phyloP scores from a whole-genome alignment of 257 asterid species.

The Lycium ferocissimum region DNA sequence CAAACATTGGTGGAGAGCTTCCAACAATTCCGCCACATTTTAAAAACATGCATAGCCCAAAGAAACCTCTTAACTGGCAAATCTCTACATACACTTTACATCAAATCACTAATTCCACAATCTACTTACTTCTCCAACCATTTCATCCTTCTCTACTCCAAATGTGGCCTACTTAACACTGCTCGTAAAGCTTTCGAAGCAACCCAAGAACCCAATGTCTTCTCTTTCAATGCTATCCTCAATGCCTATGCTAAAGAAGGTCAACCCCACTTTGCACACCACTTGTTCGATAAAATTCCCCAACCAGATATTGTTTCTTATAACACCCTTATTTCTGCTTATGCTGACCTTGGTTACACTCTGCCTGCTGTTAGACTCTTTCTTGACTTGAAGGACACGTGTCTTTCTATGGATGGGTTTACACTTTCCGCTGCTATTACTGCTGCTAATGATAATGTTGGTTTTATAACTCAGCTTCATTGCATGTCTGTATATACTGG shows the following conservation, averaged over 20 bases:
- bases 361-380: conserved; percentile 53
- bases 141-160: conserved; percentile 81
- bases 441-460: conserved; percentile 49
- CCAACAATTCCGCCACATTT: conserved; percentile 48
- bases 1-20: conserved; percentile 42
- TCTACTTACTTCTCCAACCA: conserved; percentile 76
- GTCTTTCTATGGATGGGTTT: conserved; percentile 62
- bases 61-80: conserved; percentile 64
- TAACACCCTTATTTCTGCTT: conserved; percentile 80
- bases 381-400: conserved; percentile 42
- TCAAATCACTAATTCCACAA: conserved; percentile 58
- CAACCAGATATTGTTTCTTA: conserved; percentile 78
- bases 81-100: conserved; percentile 60
- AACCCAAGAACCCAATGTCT: conserved; percentile 61
- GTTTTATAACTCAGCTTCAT: conserved; percentile 61
- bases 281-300: conserved; percentile 73
- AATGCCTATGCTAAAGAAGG: conserved; percentile 66
- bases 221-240: conserved; percentile 70
- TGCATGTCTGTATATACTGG: conserved; percentile 59
- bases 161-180: conserved; percentile 58
- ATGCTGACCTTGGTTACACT: conserved; percentile 59
- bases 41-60: conserved; percentile 63
- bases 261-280: conserved; percentile 55
- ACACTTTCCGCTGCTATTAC: conserved; percentile 64
- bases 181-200: conserved; percentile 62